Evolutionary conservation across 768 basidiomycete species (phyloP).

Genomic region (Sporobolomyces roseus): DNA sequence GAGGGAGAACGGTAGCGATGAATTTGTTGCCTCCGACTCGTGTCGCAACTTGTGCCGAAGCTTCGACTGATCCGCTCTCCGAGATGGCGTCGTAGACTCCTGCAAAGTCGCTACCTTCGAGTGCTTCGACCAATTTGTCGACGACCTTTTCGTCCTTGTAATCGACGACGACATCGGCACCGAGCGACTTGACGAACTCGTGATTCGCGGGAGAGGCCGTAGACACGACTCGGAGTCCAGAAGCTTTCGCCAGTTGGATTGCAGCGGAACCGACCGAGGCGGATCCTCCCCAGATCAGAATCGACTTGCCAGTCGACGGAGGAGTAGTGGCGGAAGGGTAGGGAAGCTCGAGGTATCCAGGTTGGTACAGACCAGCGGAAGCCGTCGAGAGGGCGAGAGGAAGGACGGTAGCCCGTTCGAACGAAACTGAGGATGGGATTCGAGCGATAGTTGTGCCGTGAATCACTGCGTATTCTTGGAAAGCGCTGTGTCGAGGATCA

Average conservation of each 20-base stretch:
- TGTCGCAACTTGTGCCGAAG: constrained; percentile 15
- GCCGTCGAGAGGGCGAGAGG: constrained; percentile 57
- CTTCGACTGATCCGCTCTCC: constrained; percentile 32
- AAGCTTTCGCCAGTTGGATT: constrained; percentile 39
- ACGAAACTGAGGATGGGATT: constrained; percentile 55
- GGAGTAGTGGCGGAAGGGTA: constrained; percentile 8
- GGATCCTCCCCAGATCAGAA: constrained; percentile 41
- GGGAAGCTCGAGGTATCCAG: constrained; percentile 27
- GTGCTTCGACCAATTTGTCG: constrained; percentile 28
- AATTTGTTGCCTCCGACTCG: constrained; percentile 22
- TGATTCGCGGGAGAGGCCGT: constrained; percentile 42
- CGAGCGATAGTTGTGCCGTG: constrained; percentile 50
- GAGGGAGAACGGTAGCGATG: constrained; percentile 25
- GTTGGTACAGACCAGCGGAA: constrained; percentile 55
- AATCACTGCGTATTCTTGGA: constrained; percentile 54
- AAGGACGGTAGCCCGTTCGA: constrained; percentile 56
- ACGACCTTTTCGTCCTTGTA: constrained; percentile 37
- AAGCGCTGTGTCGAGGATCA: constrained; percentile 21
- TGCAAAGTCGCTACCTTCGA: constrained; percentile 32
- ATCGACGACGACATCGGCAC: constrained; percentile 39
- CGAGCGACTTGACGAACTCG: constrained; percentile 45
- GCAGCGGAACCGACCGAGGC: constrained; percentile 39
- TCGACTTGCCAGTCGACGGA: constrained; percentile 9
- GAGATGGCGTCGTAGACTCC: constrained; percentile 42
- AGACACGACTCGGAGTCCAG: constrained; percentile 41